Evolutionary conservation across 1,284 basidiomycete species (phyloP), one percentile per base, ranked within the genome.

Genomic region (Mrakiaceae sp.): DNA sequence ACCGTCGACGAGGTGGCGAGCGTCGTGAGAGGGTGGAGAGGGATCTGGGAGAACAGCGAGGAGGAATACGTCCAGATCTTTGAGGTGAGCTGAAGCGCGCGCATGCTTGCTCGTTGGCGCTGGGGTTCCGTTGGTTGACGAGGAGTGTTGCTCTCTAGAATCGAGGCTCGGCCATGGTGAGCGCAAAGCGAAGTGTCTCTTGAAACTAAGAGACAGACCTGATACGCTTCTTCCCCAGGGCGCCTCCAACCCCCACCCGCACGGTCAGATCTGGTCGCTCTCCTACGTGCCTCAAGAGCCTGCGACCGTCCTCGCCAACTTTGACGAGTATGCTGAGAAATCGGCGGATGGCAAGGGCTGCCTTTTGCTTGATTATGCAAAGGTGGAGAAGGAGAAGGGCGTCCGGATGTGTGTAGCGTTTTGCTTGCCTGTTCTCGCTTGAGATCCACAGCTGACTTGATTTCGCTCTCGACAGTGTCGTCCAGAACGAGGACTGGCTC

Each of bases 231-330:
- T 60, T 16, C 5, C 42, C 6, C 96, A 97, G 94, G 94, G 94
- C 7, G 95, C 91, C 72, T 92, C 88, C 9, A 97, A 96, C 72
- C 91, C 93, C 27, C 94, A 97, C 72, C 92, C 94, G 0, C 94
- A 97, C 74, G 90, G 92, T 11, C 94, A 97, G 77, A 84, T 87
- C 12, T 95, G 92, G 90, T 88, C 87, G 1, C 76, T 88, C 4
- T 89, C 87, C 2, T 81, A 81, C 48, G 77, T 92, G 4, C 91
- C 91, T 0, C 83, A 85, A 9, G 76, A 88, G 57, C 85, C 87
- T 0, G 79, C 82, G 4, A 83, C 78, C 60, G 88, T 90, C 71
- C 77, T 90, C 3, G 71, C 71, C 0, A 84, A 83, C 56, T 76
- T 91, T 64, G 78, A 76, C 46, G 74, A 76, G n/a, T 90, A 88